Evolutionary conservation across 73 alveolate species (phyloP), one percentile per base, ranked within the genome.

Genomic region (Stentor coeruleus): DNA sequence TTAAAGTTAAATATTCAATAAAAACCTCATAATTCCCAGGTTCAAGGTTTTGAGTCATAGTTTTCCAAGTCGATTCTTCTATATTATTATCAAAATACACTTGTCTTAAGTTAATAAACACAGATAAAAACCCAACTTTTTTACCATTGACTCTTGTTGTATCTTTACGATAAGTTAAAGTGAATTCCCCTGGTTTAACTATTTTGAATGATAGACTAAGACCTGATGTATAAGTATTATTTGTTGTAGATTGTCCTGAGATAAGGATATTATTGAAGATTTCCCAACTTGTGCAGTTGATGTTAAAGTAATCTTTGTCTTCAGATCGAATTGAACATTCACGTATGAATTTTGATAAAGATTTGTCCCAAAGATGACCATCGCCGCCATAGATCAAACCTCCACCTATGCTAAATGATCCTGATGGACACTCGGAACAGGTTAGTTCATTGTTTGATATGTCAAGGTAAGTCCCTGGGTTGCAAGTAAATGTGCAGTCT

Each of bases 391-490:
- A 66, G 1, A 20, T 20, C 40, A 66, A 14, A 28, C 79, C 79
- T 28, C 79, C 79, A 20, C 79, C 79, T 28, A 31, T 66, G 36
- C 42, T 26, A 66, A 28, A 66, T 28, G 42, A 26, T 1, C 79
- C 79, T 28, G 79, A 37, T 0, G 79, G 79, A 33, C 79, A 66
- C 15, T 37, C 49, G 41, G 79, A 66, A 40, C 79, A 66, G 11
- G 79, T 31, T 26, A 66, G 37, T 20, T 26, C 37, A 28, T 66
- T 20, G 14, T 66, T 33, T 0, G 33, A 20, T 20, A 66, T 33
- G 39, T 66, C 79, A 26, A 66, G 39, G 11, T 26, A 20, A 33
- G n/a, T 28, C 41, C 79, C 79, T 26, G 79, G 49, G 11, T 20
- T 26, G 39, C 79, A 66, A 28, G 14, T 40, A 11, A 20, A 20